Conservation (phyloP, 257 asterid species). For the Coffea canephora region DNA sequence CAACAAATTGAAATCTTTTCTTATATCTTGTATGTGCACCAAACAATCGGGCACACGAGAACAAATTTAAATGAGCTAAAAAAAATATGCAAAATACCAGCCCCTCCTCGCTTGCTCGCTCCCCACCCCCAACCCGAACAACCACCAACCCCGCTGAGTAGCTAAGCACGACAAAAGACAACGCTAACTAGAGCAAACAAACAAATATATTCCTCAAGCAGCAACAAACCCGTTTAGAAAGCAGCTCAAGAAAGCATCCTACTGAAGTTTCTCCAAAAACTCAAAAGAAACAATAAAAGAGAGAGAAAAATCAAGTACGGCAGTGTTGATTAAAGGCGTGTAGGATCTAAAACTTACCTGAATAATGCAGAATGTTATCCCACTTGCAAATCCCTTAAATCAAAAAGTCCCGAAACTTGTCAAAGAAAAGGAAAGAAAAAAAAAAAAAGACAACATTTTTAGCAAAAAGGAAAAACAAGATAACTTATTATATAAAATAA, state of each 20-base stretch:
- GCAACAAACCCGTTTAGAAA: background rate
- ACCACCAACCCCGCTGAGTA: background rate
- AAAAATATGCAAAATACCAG: background rate
- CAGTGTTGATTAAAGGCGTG: background rate
- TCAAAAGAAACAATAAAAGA: background rate
- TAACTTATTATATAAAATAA: background rate
- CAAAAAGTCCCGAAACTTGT: background rate
- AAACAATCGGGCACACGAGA: too few species aligned
- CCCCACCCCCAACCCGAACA: background rate
- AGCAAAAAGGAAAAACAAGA: background rate
- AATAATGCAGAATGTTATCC: background rate
- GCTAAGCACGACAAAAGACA: background rate
- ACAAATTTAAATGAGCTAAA: background rate
- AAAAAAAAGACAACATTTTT: background rate
- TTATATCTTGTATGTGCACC: too few species aligned
- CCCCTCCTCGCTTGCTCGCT: too few species aligned
- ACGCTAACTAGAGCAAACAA: background rate
- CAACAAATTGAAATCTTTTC: too few species aligned
- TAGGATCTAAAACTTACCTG: constrained; percentile 25
- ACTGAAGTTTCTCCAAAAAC: background rate
- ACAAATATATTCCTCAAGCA: background rate
- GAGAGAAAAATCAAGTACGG: background rate
- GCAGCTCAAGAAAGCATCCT: background rate
- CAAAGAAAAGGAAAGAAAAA: background rate
- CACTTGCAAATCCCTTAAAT: constrained; percentile 8